Conservation (phyloP, 768 basidiomycete species). For the Leucosporidium scottii region DNA sequence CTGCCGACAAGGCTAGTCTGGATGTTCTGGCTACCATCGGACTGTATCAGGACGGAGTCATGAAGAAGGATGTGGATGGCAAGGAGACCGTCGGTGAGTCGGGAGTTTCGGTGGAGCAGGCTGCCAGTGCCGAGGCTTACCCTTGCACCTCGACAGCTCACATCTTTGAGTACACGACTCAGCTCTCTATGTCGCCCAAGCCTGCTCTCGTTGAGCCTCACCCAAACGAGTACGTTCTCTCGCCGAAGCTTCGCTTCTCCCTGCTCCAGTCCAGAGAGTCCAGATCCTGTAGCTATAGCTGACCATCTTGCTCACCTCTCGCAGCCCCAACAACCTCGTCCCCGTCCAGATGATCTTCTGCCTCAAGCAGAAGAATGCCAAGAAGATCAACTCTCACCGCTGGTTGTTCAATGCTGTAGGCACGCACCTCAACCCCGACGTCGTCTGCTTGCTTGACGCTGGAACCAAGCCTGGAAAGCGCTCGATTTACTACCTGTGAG, state of each 20-base stretch:
- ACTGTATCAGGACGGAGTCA: slow-evolving; percentile 39
- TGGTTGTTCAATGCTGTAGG: slow-evolving; percentile 95
- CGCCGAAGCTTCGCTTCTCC: no score
- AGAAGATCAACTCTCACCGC: slow-evolving; percentile 93
- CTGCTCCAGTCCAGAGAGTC: no score
- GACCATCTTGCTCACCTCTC: background rate
- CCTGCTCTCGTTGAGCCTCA: slow-evolving; percentile 88
- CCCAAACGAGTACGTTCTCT: slow-evolving; percentile 54
- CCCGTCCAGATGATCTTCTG: slow-evolving; percentile 49
- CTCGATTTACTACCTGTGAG: slow-evolving; percentile 94
- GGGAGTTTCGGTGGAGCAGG: background rate
- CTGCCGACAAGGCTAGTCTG: slow-evolving; percentile 71
- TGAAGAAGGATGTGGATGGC: slow-evolving; percentile 38
- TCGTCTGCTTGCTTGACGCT: slow-evolving; percentile 86
- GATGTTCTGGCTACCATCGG: slow-evolving; percentile 47
- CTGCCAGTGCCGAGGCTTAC: background rate
- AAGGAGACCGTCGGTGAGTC: slow-evolving; percentile 52
- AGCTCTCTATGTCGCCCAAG: slow-evolving; percentile 82
- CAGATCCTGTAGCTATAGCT: no score
- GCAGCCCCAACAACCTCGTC: slow-evolving; percentile 70
- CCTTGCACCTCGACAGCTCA: slow-evolving; percentile 68
- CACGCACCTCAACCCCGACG: slow-evolving; percentile 60
- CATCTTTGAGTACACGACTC: slow-evolving; percentile 97
- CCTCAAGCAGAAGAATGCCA: slow-evolving; percentile 60
- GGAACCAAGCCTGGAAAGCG: slow-evolving; percentile 96